phyloP scores from a whole-genome alignment of 2,329 filamentous ascomycete species.

The Diaporthe ampelina region DNA sequence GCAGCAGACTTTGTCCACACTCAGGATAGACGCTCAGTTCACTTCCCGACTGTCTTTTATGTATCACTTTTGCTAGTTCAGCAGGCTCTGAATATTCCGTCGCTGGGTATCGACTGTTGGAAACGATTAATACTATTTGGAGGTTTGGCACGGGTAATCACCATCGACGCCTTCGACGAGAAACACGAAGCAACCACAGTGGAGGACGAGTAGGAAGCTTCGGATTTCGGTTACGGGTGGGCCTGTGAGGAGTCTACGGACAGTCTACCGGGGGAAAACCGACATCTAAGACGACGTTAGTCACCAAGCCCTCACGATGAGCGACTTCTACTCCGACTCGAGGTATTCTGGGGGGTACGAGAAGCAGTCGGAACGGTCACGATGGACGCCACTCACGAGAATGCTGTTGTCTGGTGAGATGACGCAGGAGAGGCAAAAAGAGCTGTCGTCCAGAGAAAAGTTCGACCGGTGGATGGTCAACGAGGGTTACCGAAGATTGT shows the following conservation, averaged over 20 bases:
- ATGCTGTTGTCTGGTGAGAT: conserved; percentile 89
- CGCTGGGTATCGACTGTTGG: conserved; percentile 36
- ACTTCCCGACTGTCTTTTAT: conserved; percentile 46
- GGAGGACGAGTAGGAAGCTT: neutral
- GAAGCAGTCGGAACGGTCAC: conserved; percentile 76
- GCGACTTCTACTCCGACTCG: conserved; percentile 50
- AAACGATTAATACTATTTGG: conserved; percentile 8
- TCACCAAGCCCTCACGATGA: conserved; percentile 45
- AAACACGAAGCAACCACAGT: conserved; percentile 3
- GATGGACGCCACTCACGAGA: conserved; percentile 86
- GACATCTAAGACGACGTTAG: conserved; percentile 37
- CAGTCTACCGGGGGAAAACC: conserved; percentile 36
- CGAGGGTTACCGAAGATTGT: conserved; percentile 86
- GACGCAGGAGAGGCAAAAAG: conserved; percentile 79
- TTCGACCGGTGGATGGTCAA: conserved; percentile 93
- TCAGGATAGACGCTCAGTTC: conserved; percentile 38
- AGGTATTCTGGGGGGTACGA: conserved; percentile 52
- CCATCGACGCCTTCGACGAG: neutral
- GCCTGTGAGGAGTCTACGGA: conserved; percentile 42
- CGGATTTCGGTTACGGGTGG: conserved; percentile 35
- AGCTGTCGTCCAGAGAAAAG: conserved; percentile 77
- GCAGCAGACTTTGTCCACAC: conserved; percentile 35
- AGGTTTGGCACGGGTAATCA: neutral
- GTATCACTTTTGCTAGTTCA: conserved; percentile 56
- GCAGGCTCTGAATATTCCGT: conserved; percentile 66